These are phyloP conservation scores for Salvia hispanica DNA, from an alignment of 257 asterid genomes.

Conservation along the genomic window DNA sequence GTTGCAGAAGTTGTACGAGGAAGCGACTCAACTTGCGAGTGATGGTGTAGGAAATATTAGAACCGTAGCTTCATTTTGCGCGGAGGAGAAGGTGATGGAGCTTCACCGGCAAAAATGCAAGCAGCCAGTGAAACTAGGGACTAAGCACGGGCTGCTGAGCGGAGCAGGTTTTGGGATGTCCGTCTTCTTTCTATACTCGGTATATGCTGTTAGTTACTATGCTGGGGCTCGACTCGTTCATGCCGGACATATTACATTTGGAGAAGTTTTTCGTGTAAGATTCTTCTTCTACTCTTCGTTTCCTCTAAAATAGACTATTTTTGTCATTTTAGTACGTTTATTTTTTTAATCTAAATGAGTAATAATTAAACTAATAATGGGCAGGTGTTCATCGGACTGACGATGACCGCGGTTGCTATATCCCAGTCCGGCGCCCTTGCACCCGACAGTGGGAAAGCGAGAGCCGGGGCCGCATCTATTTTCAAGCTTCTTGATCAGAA, in stretches of 20 bases:
- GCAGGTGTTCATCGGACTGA: slow-evolving; percentile 63
- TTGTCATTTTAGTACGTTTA: too few species aligned
- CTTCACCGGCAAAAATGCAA: slow-evolving; percentile 53
- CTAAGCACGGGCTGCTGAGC: slow-evolving; percentile 48
- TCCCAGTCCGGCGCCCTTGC: slow-evolving; percentile 64
- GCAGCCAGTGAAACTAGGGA: slow-evolving; percentile 46
- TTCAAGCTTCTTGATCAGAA: slow-evolving; percentile 56
- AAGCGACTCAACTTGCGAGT: slow-evolving; percentile 63
- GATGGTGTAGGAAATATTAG: slow-evolving; percentile 68
- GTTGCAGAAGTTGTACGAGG: slow-evolving; percentile 65
- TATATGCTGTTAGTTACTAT: slow-evolving; percentile 59
- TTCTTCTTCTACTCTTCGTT: too few species aligned
- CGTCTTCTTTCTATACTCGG: slow-evolving; percentile 48
- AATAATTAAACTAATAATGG: neutral
- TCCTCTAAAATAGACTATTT: too few species aligned
- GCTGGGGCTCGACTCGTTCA: slow-evolving; percentile 66
- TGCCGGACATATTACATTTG: slow-evolving; percentile 52
- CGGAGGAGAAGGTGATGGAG: slow-evolving; percentile 62
- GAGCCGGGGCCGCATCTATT: slow-evolving; percentile 60
- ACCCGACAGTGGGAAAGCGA: slow-evolving; percentile 64
- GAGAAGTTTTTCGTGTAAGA: slow-evolving; percentile 62
- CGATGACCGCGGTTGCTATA: slow-evolving; percentile 56
- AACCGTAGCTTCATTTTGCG: slow-evolving; percentile 71
- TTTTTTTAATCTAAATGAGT: too few species aligned
- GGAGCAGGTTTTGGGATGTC: slow-evolving; percentile 64